phyloP scores from a whole-genome alignment of 129 eudicot species.

The Deinandra increscens region DNA sequence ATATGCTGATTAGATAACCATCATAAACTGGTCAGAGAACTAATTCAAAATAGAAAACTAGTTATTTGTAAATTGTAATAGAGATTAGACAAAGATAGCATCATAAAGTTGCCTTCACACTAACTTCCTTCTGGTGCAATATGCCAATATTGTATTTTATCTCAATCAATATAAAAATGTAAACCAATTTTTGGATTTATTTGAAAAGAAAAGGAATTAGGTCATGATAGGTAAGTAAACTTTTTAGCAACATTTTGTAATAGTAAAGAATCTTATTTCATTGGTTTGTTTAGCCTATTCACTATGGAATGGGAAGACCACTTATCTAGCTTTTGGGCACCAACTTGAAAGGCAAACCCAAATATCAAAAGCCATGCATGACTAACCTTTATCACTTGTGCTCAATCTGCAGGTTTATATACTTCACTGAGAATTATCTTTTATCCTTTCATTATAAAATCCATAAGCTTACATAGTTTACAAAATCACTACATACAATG shows the following conservation, averaged over 20 bases:
- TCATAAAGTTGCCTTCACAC: constrained; percentile 32
- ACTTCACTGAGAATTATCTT: not conserved
- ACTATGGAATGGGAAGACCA: constrained; percentile 52
- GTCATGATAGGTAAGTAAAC: constrained; percentile 46
- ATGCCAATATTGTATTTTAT: constrained; percentile 29
- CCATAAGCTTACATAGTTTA: not conserved
- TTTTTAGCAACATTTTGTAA: constrained; percentile 18
- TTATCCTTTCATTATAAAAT: not conserved
- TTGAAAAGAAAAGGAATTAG: constrained; percentile 29
- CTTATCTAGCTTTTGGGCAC: constrained; percentile 44
- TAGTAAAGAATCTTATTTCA: constrained; percentile 11
- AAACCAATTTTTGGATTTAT: constrained; percentile 2
- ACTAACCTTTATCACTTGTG: constrained; percentile 11
- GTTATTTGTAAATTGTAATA: constrained; percentile 4
- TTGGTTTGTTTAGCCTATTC: constrained; percentile 34
- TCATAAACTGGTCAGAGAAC: constrained; percentile 12
- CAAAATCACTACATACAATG: too few relatives aligned
- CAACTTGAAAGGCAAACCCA: constrained; percentile 55
- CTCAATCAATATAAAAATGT: constrained; percentile 28
- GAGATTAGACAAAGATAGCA: constrained; percentile 12
- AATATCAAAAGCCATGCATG: constrained; percentile 44
- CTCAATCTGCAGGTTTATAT: not conserved
- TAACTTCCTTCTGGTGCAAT: constrained; percentile 27
- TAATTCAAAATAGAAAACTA: constrained; percentile 3
- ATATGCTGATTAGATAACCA: not conserved